These are phyloP conservation scores for Leccinum obscurum DNA, from an alignment of 768 basidiomycete species.

Conservation along the genomic window DNA sequence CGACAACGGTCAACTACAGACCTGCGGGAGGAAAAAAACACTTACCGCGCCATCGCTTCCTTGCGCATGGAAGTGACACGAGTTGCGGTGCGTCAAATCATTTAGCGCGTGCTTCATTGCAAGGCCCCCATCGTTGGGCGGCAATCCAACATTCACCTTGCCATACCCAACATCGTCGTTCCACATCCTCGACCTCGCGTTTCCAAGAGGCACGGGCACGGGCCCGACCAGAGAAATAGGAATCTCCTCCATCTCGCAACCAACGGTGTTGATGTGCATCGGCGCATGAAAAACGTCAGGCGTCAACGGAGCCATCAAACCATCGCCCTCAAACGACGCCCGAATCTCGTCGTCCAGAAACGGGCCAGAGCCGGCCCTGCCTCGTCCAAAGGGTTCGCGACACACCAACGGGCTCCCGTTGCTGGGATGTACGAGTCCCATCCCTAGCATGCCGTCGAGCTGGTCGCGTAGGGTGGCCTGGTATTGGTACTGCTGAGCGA, in stretches of 20 bases:
- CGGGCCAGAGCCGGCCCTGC: neutral
- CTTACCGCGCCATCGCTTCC: slow-evolving; percentile 10
- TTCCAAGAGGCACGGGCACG: neutral
- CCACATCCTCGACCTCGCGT: neutral
- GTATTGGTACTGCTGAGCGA: neutral
- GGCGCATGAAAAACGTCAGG: neutral
- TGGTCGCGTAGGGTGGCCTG: neutral
- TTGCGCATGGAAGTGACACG: neutral
- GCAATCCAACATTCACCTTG: slow-evolving; percentile 4
- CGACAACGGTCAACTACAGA: neutral
- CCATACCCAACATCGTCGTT: neutral
- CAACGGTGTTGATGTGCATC: neutral
- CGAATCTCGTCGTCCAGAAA: slow-evolving; percentile 25
- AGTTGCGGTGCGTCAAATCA: neutral
- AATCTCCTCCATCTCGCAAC: slow-evolving; percentile 4
- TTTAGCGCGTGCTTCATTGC: neutral
- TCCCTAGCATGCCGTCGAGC: neutral
- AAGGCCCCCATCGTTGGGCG: neutral
- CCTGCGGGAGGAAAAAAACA: neutral
- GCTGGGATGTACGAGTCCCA: neutral
- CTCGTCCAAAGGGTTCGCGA: slow-evolving; percentile 9
- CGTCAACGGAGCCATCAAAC: neutral
- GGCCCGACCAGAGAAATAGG: slow-evolving; percentile 9
- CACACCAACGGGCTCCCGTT: neutral
- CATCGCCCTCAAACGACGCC: slow-evolving; percentile 17